phyloP scores from a whole-genome alignment of 805 yeast genomes.

The Danielia oregonensis region DNA sequence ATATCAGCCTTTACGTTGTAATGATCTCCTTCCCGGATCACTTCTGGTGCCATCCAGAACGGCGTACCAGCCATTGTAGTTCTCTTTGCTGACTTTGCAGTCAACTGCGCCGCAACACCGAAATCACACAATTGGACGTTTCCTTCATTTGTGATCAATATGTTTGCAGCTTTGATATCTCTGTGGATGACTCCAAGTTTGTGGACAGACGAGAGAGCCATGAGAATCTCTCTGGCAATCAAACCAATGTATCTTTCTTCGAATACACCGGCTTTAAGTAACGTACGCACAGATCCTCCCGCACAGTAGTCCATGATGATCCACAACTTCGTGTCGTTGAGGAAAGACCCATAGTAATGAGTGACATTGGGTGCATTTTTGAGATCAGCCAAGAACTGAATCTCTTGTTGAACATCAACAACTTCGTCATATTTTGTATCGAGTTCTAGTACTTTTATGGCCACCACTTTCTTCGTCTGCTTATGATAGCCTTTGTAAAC shows the following conservation, averaged over 20 bases:
- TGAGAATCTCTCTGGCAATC: slow-evolving; percentile 75
- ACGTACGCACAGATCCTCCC: slow-evolving; percentile 89
- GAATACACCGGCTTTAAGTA: slow-evolving; percentile 79
- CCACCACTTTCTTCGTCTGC: slow-evolving; percentile 74
- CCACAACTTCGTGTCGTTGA: slow-evolving; percentile 91
- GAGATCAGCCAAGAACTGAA: slow-evolving; percentile 77
- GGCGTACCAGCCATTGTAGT: slow-evolving; percentile 96
- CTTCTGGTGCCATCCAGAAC: slow-evolving; percentile 99
- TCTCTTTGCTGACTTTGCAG: slow-evolving; percentile 70
- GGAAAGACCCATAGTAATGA: slow-evolving; percentile 83
- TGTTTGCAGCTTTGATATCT: slow-evolving; percentile 95
- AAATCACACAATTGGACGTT: slow-evolving; percentile 91
- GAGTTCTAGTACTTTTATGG: slow-evolving; percentile 86
- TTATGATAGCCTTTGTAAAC: slow-evolving; percentile 83
- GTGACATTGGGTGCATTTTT: slow-evolving; percentile 89
- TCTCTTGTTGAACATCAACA: slow-evolving; percentile 89
- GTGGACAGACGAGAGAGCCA: slow-evolving; percentile 80
- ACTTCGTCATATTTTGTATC: slow-evolving; percentile 95
- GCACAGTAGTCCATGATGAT: slow-evolving; percentile 97
- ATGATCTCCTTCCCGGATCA: slow-evolving; percentile 82
- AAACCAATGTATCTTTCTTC: slow-evolving; percentile 83
- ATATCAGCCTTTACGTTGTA: slow-evolving; percentile 92
- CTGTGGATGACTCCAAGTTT: slow-evolving; percentile 90
- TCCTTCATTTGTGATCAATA: slow-evolving; percentile 84
- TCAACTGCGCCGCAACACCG: slow-evolving; percentile 95